Evolutionary conservation across 140 eudicot species (phyloP), one percentile per base, ranked within the genome.

Genomic region (Erigeron philadelphicus): DNA sequence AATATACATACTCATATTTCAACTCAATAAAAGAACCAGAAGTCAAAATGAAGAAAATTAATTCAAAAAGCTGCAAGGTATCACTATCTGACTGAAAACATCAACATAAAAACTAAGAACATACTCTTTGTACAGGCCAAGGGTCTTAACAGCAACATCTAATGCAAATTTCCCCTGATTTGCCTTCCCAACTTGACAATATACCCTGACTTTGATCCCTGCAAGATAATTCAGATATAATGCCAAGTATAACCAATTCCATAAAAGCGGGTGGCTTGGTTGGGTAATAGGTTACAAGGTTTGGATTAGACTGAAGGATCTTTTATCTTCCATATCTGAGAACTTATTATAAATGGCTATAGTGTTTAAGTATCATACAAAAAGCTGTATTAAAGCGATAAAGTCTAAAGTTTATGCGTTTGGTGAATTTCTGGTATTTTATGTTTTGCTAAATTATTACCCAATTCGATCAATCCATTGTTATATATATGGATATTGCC

Each of bases 71-170:
- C 60, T 8, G 8, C 15, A 21, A 21, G 64, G 11, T 11, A 8
- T 55, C 23, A 12, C 11, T 21, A 4, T 3, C 53, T 12, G 50
- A 25, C 64, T 21, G 25, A 0, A 21, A 21, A 21, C 49, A 70
- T 54, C 58, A 40, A 48, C 17, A 67, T 12, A 69, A 45, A 31
- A 62, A 15, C 35, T 38, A 4, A 5, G 40, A 66, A 81, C 87
- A 67, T 93, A 93, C 99, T 87, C 86, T 70, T 85, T 89, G 78
- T 86, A 93, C 23, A 93, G 74, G 59, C 81, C 86, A 71, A 93
- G 99, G 45, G 99, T 89, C 82, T 89, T 93, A 15, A 93, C 95
- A 83, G 97, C 99, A 83, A 93, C 99, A 72, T 87, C 87, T 64
- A 93, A 77, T 62, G 96, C 99, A 79, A 93, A 89, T 71, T 85